phyloP scores from a whole-genome alignment of 2,329 filamentous ascomycete species.

The Trematosphaeria pertusa region DNA sequence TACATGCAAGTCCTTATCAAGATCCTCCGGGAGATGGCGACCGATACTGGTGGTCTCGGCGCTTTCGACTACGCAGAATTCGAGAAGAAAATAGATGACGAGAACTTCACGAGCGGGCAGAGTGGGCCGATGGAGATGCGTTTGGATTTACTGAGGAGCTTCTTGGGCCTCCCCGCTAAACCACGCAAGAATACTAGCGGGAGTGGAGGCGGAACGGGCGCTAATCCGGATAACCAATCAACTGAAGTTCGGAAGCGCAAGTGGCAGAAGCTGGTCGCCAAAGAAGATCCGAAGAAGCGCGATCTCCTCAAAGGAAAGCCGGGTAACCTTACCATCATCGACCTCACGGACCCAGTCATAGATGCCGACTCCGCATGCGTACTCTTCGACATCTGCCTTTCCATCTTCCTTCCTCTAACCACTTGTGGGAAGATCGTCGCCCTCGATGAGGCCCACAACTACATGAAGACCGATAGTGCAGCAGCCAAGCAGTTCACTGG shows the following conservation, averaged over 20 bases:
- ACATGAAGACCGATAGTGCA: slow-evolving; percentile 64
- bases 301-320: slow-evolving; percentile 28
- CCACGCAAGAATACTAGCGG: too few relatives aligned
- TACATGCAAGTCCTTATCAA: slow-evolving; percentile 25
- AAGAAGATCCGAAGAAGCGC: background rate
- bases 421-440: slow-evolving; percentile 64
- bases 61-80: slow-evolving; percentile 17
- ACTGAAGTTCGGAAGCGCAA: too few relatives aligned
- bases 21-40: slow-evolving; percentile 24
- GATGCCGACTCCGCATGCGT: slow-evolving; percentile 71
- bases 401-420: slow-evolving; percentile 61
- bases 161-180: too few relatives aligned
- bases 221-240: too few relatives aligned
- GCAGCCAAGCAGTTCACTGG: slow-evolving; percentile 59
- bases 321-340: slow-evolving; percentile 68
- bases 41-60: slow-evolving; percentile 2
- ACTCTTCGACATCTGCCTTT: slow-evolving; percentile 74
- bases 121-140: slow-evolving; percentile 17
- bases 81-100: slow-evolving; percentile 3
- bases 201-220: too few relatives aligned
- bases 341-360: slow-evolving; percentile 75
- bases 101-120: slow-evolving; percentile 12
- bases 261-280: too few relatives aligned
- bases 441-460: slow-evolving; percentile 80
- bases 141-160: slow-evolving; percentile 20